Base-by-base conservation (phyloP, 257 asterid genomes). In the Schizonepeta tenuifolia region DNA sequence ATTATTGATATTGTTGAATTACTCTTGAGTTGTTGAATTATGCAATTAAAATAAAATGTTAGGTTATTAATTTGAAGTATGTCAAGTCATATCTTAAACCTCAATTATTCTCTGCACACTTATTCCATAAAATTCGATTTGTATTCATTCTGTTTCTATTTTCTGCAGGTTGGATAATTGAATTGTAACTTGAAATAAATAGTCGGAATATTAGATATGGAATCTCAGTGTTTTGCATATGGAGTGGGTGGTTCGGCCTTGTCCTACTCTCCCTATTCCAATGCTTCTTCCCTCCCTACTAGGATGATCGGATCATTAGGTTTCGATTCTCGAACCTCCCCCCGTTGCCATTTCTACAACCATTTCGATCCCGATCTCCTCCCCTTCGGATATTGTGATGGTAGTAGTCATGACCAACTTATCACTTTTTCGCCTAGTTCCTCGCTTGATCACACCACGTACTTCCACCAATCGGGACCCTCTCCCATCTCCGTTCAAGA, bases 241-340 rank as follows among this genome's bases (percentile, higher is more conserved):
- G 76, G 69, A 35, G 33, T 53, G 18, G 47, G 60, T 9, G 56
- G 73, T 68, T 65, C 79, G 47, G 83, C 75, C 60, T 60, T 75
- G 41, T 55, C 83, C 55, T 75, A 70, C 80, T 76, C 90, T 7
- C 65, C 90, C 13, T 80, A 80, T 66, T 78, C 85, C 9, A 24
- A 74, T 24, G 62, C 80, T 69, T 72, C 90, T 75, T 80, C 95
- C 18, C 38, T 85, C 38, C 83, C 87, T 3, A 66, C 81, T 26
- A 78, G 77, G 11, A 80, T 79, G 53, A 44, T 81, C 46, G 86
- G 62, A 9, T 78, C 90, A 43, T 53, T 82, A 74, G 85, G 83
- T 67, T 83, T 83, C 53, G 91, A 86, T 38, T 75, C 87, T 5
- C 76, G 84, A 75, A 80, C 79, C 86, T 89, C 92, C 2, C 89